These are phyloP conservation scores for Cotoneaster glaucophyllus DNA, from an alignment of 306 rosid species.

Conservation along the genomic window DNA sequence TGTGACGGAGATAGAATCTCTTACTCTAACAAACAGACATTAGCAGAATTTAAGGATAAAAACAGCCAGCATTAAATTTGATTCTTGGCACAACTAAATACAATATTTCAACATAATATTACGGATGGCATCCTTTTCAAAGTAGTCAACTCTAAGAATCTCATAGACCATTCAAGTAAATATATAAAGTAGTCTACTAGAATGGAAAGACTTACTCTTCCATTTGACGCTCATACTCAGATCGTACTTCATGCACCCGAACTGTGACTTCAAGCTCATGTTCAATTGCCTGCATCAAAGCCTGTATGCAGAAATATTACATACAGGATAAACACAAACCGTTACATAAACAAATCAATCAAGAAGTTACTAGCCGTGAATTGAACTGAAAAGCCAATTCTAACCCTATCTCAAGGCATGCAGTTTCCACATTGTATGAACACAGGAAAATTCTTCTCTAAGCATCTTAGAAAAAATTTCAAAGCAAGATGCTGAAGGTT, in stretches of 20 bases:
- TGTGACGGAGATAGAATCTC: not conserved
- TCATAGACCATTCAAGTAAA: not conserved
- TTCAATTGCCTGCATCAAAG: conserved; percentile 82
- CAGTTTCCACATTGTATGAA: not conserved
- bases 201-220: conserved; percentile 60
- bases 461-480: not conserved
- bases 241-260: conserved; percentile 88
- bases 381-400: not conserved
- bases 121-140: not conserved
- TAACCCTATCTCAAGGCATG: not conserved
- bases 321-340: not conserved
- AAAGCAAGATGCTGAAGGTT: not conserved
- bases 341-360: not conserved
- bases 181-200: not conserved
- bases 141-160: not conserved
- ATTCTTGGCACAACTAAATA: not conserved
- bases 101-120: not conserved
- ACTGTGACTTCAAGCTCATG: conserved; percentile 93
- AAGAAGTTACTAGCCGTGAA: not conserved
- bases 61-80: not conserved
- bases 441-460: not conserved
- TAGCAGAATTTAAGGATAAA: not conserved
- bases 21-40: not conserved
- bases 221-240: conserved; percentile 81
- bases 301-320: conserved; percentile 36